These are phyloP conservation scores for Vigna angularis DNA, from an alignment of 306 rosid genomes.

Conservation along the genomic window DNA sequence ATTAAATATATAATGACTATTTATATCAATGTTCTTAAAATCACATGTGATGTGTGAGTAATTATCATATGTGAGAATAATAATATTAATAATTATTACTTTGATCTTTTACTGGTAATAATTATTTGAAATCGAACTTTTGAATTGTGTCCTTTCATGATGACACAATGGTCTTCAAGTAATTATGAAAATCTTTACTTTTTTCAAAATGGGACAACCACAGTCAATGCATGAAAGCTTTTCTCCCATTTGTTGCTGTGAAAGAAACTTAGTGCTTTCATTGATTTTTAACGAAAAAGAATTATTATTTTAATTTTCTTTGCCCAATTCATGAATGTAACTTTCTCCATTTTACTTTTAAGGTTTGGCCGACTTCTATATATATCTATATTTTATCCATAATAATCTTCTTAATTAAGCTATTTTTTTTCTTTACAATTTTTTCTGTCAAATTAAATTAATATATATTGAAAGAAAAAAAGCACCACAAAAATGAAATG, in stretches of 20 bases:
- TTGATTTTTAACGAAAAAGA: not conserved
- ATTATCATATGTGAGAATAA: no score
- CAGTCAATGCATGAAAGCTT: conserved; percentile 45
- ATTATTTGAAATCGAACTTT: not conserved
- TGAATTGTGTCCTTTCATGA: conserved; percentile 15
- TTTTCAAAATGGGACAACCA: conserved; percentile 39
- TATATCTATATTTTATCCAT: not conserved
- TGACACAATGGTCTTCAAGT: conserved; percentile 21
- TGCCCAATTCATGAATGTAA: not conserved
- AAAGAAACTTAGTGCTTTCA: conserved; percentile 45
- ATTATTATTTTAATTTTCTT: not conserved
- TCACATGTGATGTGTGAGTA: no score
- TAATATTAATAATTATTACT: not conserved
- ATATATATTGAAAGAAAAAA: not conserved
- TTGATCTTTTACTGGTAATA: not conserved
- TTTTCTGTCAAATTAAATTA: conserved; percentile 4
- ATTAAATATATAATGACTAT: no score
- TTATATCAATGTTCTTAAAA: no score
- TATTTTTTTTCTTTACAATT: not conserved
- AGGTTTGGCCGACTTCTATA: conserved; percentile 53
- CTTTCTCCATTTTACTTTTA: conserved; percentile 34
- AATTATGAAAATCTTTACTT: conserved; percentile 49
- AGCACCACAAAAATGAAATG: conserved; percentile 6
- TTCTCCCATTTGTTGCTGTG: conserved; percentile 34
- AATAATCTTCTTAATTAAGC: not conserved